Conservation (phyloP, 352 stramenopile species). For the Pythium coloratum region DNA sequence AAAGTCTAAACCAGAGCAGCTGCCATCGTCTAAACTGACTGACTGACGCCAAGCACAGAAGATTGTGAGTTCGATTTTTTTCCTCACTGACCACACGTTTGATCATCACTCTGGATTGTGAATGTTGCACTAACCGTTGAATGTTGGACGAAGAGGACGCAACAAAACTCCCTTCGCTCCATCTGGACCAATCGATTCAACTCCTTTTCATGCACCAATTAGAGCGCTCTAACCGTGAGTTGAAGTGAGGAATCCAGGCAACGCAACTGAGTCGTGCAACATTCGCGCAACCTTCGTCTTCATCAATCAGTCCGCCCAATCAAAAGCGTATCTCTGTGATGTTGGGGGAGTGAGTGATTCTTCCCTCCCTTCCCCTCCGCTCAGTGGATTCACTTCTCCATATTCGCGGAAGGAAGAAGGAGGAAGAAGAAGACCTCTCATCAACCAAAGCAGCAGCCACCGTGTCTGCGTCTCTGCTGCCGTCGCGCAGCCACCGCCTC, state of each 20-base stretch:
- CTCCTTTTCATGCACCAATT: not conserved
- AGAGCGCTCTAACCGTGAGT: conserved; percentile 5
- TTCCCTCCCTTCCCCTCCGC: not conserved
- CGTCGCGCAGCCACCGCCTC: conserved; percentile 3
- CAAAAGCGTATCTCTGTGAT: not conserved
- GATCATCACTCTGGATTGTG: conserved; percentile 3
- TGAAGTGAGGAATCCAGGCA: conserved; percentile 14
- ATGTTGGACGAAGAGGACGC: conserved; percentile 8
- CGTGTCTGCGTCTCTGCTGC: conserved; percentile 4
- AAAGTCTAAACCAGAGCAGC: not conserved
- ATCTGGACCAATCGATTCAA: not conserved
- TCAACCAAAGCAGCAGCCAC: not conserved
- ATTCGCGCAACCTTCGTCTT: conserved; percentile 18
- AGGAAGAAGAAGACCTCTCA: conserved; percentile 8
- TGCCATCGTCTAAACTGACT: conserved; percentile 7
- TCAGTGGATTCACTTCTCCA: not conserved
- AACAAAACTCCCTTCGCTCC: not conserved
- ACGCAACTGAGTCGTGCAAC: conserved; percentile 18
- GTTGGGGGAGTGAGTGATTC: conserved; percentile 30
- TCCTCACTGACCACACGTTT: conserved; percentile 1
- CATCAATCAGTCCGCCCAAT: conserved; percentile 6
- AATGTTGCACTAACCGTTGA: not conserved
- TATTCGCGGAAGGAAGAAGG: not conserved
- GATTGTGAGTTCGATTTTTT: conserved; percentile 1
- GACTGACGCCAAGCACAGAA: conserved; percentile 6